Evolutionary conservation across 2,329 filamentous ascomycete genomes (phyloP), one percentile per base, ranked within the genome.

Genomic region (Dendryphion nanum): DNA sequence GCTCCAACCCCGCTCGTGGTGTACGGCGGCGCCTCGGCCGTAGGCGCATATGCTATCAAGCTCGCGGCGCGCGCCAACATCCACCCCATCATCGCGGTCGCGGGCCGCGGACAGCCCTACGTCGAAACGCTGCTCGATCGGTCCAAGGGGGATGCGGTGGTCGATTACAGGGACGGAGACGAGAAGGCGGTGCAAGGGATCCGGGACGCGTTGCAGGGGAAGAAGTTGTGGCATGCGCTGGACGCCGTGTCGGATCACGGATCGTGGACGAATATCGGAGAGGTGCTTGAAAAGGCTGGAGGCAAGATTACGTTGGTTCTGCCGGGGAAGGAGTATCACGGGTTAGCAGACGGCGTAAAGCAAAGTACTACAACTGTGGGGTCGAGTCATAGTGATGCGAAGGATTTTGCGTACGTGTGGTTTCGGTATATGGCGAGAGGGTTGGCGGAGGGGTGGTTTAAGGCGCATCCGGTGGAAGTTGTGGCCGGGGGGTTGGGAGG

Each of bases 241-340:
- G 82, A 85, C 48, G 75, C 79, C 0, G 72, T 81, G 1, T 71
- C 70, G 2, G 77, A 82, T 47, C 67, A 79, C 10, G 69, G 71
- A 4, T 49, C 42, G 4, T 64, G 64, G 37, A 43, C 52, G n/a
- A 70, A 71, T 35, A 63, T 71, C 20, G 55, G 47, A 1, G 31
- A 65, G 26, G 67, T 67, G 1, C 43, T 73, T 2, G 66, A 68
- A 14, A 41, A 47, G 1, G 37, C 50, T 1, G 66, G 12, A 7
- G 38, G 66, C 0, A 50, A 48, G 6, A 47, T 68, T 6, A 67
- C 64, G 7, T 48, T 71, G 0, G 66, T 77, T 1, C 48, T 75
- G 14, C 71, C 70, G 0, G 51, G 53, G 0, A 67, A 66, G 35
- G 65, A 74, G 26, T 71, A 73, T 35, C 53, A 66, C 6, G 69